phyloP scores from a whole-genome alignment of 768 basidiomycete species.

The Leccinum aurantiacum region DNA sequence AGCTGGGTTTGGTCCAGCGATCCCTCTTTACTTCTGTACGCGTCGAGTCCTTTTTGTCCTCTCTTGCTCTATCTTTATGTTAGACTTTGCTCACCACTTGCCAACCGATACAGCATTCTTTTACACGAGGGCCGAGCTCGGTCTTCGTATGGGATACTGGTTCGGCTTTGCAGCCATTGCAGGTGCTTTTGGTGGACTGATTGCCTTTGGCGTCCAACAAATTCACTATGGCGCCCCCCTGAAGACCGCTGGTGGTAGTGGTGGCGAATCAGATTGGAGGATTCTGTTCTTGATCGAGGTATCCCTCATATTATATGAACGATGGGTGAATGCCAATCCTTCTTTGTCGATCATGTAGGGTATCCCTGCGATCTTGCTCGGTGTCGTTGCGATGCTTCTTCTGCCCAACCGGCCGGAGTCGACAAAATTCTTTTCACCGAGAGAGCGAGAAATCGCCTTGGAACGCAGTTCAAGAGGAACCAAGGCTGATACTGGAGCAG shows the following conservation, averaged over 20 bases:
- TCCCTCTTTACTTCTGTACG: constrained; percentile 78
- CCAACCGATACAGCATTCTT: constrained; percentile 57
- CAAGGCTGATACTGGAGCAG: constrained; percentile 63
- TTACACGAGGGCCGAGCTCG: constrained; percentile 74
- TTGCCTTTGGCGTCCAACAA: constrained; percentile 79
- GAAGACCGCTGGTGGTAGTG: constrained; percentile 23
- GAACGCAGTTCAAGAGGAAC: constrained; percentile 66
- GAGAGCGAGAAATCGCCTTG: constrained; percentile 59
- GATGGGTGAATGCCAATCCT: background rate
- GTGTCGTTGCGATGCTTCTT: constrained; percentile 51
- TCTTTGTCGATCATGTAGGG: constrained; percentile 42
- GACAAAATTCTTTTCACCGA: constrained; percentile 52
- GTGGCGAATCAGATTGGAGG: constrained; percentile 35
- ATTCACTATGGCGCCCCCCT: constrained; percentile 43
- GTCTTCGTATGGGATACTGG: constrained; percentile 77
- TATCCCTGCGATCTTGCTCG: constrained; percentile 63
- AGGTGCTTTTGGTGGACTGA: constrained; percentile 82
- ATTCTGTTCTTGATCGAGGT: constrained; percentile 73
- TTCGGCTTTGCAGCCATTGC: constrained; percentile 84
- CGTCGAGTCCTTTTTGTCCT: constrained; percentile 1
- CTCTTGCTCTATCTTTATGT: background rate
- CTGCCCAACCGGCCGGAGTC: constrained; percentile 75
- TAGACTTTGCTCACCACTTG: background rate
- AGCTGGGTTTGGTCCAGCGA: constrained; percentile 73
- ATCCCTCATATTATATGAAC: background rate